Evolutionary conservation across 768 basidiomycete genomes (phyloP), one percentile per base, ranked within the genome.

Genomic region (Ramaria sp.): DNA sequence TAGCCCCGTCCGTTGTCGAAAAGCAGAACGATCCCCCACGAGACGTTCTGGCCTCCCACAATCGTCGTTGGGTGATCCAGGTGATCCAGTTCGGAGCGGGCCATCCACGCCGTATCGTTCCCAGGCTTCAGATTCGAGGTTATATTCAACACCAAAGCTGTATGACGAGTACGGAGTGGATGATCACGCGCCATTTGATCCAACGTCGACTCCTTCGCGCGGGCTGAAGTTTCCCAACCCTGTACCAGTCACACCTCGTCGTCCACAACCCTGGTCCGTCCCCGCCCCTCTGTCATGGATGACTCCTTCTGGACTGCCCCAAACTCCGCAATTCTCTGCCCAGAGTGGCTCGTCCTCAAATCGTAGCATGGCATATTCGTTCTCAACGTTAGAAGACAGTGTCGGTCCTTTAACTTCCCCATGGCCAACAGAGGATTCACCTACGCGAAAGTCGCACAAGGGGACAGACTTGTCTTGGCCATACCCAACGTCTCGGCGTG

Each of bases 171-270:
- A 50, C 18, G 66, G 59, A 47, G 34, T 55, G 3, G 66, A 66
- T 20, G 79, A 82, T 16, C 79, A 79, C 39, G 70, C 73, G 5
- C 77, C 81, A 1, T 90, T 88, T 61, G 86, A 90, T 64, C 85
- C 86, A 5, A 80, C 81, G 24, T 83, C 85, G 18, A 88, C 87
- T 8, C 87, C 87, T 3, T 88, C 87, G n/a, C 72, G 87, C 42
- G 85, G 86, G 3, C 80, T 87, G 60, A 79, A 71, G 61, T 80
- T 85, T 43, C 20, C 36, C 9, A 38, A 24, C 24, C 16, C 50
- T 32, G 30, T 39, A 38, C 50, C 50, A 24, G 28, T 36, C 30
- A 57, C 56, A 30, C 56, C 56, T 9, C 48, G 48, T 2, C 48
- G 48, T 28, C n/a, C 25, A 20, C 48, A 20, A 1, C 13, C 34